Conservation (phyloP, 805 yeast genomes). For the Saccharomycopsis schoenii region DNA sequence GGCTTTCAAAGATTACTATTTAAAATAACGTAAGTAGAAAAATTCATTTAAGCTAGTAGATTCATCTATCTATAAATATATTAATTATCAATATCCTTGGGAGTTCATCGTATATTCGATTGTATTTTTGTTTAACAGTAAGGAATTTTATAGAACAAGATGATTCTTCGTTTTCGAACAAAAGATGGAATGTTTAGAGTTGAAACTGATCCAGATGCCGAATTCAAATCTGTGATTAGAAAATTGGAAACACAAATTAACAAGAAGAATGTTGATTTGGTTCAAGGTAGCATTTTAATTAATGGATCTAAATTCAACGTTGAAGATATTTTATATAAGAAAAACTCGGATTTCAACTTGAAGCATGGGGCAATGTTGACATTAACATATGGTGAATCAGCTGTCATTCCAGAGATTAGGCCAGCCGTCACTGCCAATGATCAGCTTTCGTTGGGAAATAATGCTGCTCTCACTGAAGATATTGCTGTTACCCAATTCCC, state of each 20-base stretch:
- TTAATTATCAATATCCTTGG: too few species aligned
- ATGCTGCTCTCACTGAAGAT: constrained; percentile 9
- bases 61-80: too few species aligned
- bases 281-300: neutral
- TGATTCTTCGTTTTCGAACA: constrained; percentile 72
- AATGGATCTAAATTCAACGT: neutral
- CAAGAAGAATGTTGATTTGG: neutral
- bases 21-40: too few species aligned
- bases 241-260: constrained; percentile 14
- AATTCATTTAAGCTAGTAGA: too few species aligned
- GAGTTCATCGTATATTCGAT: too few species aligned
- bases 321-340: constrained; percentile 21
- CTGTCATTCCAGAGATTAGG: neutral
- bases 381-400: constrained; percentile 27
- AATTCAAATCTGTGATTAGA: constrained; percentile 36
- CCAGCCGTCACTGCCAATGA: constrained; percentile 9
- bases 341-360: constrained; percentile 22
- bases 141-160: neutral
- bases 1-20: neutral
- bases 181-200: constrained; percentile 78
- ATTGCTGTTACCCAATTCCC: constrained; percentile 40
- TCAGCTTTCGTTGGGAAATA: constrained; percentile 6
- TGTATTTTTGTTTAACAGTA: too few species aligned
- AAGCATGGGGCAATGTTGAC: constrained; percentile 52
- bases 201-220: constrained; percentile 34